Evolutionary conservation across 148 eudicot genomes (phyloP).

Genomic region (Tetragonia tetragonoides): DNA sequence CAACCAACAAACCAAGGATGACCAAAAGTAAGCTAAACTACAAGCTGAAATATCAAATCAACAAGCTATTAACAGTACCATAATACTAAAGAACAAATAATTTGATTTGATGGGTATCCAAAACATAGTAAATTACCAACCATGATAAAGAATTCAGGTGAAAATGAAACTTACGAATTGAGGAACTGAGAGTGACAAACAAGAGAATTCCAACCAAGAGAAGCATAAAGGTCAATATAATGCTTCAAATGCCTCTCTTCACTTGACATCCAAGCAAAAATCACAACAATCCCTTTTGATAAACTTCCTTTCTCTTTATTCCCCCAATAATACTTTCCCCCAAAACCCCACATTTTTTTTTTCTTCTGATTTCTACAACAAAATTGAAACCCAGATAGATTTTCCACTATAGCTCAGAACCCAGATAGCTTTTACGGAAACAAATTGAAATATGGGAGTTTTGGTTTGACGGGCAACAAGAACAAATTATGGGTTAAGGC

Average conservation of each 20-base stretch:
- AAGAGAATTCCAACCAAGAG: conserved; percentile 88
- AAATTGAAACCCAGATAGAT: conserved; percentile 1
- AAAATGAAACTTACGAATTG: conserved; percentile 55
- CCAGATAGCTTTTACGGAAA: conserved; percentile 3
- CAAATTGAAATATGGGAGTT: not conserved
- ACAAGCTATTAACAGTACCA: not conserved
- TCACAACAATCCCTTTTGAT: conserved; percentile 63
- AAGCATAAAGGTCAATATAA: conserved; percentile 72
- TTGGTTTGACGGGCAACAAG: conserved; percentile 7
- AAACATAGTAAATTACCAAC: not conserved
- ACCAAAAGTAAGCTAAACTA: no score
- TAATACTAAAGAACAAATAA: not conserved
- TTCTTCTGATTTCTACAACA: not conserved
- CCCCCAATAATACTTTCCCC: conserved; percentile 88
- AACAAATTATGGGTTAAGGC: not conserved
- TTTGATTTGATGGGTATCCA: not conserved
- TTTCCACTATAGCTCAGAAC: not conserved
- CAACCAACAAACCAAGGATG: no score
- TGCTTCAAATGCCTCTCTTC: conserved; percentile 69
- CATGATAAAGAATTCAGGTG: not conserved
- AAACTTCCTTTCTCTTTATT: conserved; percentile 42
- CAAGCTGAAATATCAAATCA: not conserved
- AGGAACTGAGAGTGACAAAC: conserved; percentile 90
- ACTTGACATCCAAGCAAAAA: conserved; percentile 96
- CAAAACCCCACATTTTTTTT: conserved; percentile 85